Conservation (phyloP, 1,284 basidiomycete genomes). For the Inonotus hispidus region DNA sequence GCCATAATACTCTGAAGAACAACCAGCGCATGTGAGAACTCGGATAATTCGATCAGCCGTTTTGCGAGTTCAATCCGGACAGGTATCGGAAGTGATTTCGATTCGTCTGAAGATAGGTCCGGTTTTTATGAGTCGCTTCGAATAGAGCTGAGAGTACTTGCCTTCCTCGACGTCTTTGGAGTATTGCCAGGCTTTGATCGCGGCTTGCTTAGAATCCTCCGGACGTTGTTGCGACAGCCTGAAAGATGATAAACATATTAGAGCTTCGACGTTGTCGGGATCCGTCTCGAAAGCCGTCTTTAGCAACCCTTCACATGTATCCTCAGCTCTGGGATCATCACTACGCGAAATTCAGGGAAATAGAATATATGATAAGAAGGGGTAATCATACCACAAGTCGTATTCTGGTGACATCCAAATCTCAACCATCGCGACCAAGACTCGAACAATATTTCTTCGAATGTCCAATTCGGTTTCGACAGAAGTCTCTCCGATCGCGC, state of each 20-base stretch:
- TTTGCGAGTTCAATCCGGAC: slow-evolving; percentile 75
- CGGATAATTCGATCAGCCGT: slow-evolving; percentile 76
- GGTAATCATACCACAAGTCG: slow-evolving; percentile 79
- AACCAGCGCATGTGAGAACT: slow-evolving; percentile 66
- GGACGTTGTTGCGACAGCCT: slow-evolving; percentile 83
- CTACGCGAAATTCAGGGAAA: slow-evolving; percentile 34
- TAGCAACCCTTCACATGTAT: slow-evolving; percentile 77
- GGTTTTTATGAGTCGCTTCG: not conserved
- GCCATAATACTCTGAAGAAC: slow-evolving; percentile 79
- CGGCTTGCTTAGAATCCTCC: slow-evolving; percentile 71
- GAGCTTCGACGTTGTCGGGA: slow-evolving; percentile 73
- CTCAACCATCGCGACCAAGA: slow-evolving; percentile 88
- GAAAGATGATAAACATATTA: slow-evolving; percentile 82
- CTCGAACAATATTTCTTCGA: slow-evolving; percentile 72
- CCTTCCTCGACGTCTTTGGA: slow-evolving; percentile 78
- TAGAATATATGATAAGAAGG: not conserved
- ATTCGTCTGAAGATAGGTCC: slow-evolving; percentile 46
- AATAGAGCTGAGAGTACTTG: not conserved
- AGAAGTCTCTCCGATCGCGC: slow-evolving; percentile 39
- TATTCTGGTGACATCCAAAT: slow-evolving; percentile 90
- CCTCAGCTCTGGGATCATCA: slow-evolving; percentile 75
- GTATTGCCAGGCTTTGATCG: slow-evolving; percentile 65
- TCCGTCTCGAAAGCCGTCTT: slow-evolving; percentile 69
- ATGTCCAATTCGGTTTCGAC: slow-evolving; percentile 54
- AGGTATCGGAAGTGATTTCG: slow-evolving; percentile 68